Base-by-base conservation (phyloP, 768 basidiomycete species). In the Paxillus ammoniavirescens region DNA sequence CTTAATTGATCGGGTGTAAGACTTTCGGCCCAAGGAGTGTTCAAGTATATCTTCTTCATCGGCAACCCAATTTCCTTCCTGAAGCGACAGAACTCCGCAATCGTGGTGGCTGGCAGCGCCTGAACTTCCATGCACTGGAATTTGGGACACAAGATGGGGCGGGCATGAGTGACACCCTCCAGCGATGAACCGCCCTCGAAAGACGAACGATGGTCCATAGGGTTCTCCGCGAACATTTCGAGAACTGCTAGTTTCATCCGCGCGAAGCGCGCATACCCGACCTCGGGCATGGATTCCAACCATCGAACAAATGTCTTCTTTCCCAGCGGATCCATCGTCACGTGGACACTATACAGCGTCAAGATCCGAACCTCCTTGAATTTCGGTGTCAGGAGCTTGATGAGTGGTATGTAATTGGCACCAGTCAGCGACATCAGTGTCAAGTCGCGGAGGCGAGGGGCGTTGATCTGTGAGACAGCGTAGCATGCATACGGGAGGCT, bases 401-500 rank as follows among this genome's bases (percentile, higher is more conserved):
- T 76, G 47, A 89, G 61, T 4, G 73, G 72, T 2, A 72, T 63
- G 60, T 84, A 84, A 61, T 87, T 78, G 23, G 74, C 69, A 26
- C 78, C 80, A 13, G 59, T 66, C 53, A 86, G 62, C 54, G 77
- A 75, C 76, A 82, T 77, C 23, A 90, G 62, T 4, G 82, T 82
- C 36, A 90, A 68, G 57, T 82, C 81, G 52, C 75, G 73, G 30
- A 87, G 64, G 46, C 79, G 73, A 7, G 86, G 85, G 2, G 82
- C 82, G n/a, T 67, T 60, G 54, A 91, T 70, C 40, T 79, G 77
- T 23, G 72, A 64, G 23, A 81, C 61, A 50, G 81, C 59, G 63
- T 74, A 81, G 45, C 72, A 61, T 15, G 77, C 80, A 64, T 81
- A 86, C 2, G 61, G 40, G 38, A 76, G 63, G 54, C 68, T 77